Conservation (phyloP, 129 eudicot genomes). For the Mikania micrantha region DNA sequence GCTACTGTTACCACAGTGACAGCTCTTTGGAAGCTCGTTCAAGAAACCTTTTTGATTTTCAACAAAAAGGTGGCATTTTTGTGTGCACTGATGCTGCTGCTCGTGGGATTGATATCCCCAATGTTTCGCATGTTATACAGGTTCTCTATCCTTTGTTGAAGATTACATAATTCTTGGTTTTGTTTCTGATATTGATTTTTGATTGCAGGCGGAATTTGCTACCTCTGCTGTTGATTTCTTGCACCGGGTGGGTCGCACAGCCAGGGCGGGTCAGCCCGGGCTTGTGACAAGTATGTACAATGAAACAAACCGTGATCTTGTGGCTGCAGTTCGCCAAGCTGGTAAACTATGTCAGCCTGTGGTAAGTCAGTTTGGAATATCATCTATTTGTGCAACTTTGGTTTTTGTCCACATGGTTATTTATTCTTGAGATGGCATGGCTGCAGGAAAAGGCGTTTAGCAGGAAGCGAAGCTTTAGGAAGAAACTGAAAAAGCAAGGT, state of each 20-base stretch:
- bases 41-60: constrained; percentile 53
- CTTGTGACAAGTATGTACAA: constrained; percentile 80
- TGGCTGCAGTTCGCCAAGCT: constrained; percentile 84
- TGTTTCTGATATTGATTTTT: too few species aligned
- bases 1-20: constrained; percentile 69
- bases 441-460: constrained; percentile 96
- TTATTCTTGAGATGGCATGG: neutral
- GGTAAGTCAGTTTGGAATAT: constrained; percentile 39
- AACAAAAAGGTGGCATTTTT: constrained; percentile 78
- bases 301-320: constrained; percentile 77
- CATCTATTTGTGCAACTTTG: neutral
- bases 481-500: constrained; percentile 80
- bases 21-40: constrained; percentile 74
- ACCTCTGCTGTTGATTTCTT: constrained; percentile 89
- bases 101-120: constrained; percentile 86
- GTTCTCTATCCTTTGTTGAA: constrained; percentile 19
- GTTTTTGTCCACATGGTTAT: neutral
- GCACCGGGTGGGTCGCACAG: constrained; percentile 95
- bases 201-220: constrained; percentile 83
- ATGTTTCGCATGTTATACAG: constrained; percentile 95
- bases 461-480: constrained; percentile 90
- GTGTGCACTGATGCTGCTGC: constrained; percentile 99
- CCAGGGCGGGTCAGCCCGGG: constrained; percentile 92
- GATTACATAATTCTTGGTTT: neutral
- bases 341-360: constrained; percentile 65